These are phyloP conservation scores for Boehmeria nivea DNA, from an alignment of 306 rosid species.

Conservation along the genomic window DNA sequence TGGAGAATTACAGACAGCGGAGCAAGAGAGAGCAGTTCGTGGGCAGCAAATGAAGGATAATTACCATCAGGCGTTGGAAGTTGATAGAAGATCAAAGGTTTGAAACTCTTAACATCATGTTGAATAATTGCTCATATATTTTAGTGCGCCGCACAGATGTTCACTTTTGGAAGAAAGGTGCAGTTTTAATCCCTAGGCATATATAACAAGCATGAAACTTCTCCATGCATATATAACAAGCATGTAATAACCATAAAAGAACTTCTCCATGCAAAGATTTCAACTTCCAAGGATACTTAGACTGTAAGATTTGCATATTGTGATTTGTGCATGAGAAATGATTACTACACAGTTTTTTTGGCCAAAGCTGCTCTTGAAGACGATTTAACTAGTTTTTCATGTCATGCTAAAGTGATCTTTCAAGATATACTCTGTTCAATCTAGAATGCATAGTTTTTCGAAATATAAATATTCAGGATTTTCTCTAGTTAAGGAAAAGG, in stretches of 20 bases:
- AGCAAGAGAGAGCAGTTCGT: constrained; percentile 49
- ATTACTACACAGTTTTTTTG: too few relatives aligned
- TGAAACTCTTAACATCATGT: constrained; percentile 20
- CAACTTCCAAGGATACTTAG: not conserved
- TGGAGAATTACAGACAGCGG: constrained; percentile 53
- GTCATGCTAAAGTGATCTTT: too few relatives aligned
- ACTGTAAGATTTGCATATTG: too few relatives aligned
- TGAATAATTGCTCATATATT: not conserved
- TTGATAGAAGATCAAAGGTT: constrained; percentile 41
- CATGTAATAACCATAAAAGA: not conserved
- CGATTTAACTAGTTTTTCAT: too few relatives aligned
- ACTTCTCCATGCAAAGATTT: not conserved
- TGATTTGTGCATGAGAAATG: too few relatives aligned
- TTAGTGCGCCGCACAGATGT: not conserved
- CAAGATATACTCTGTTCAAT: too few relatives aligned
- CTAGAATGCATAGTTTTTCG: too few relatives aligned
- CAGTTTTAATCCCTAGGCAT: not conserved
- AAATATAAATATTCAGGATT: too few relatives aligned
- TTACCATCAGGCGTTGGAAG: constrained; percentile 22
- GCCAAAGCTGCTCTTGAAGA: too few relatives aligned
- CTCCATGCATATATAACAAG: too few relatives aligned
- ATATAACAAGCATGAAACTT: not conserved
- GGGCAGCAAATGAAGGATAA: constrained; percentile 23
- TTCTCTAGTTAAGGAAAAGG: not conserved
- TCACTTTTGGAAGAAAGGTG: not conserved